A percentile compares a stretch with the other conserved stretches of the same genome.
phyloP scores from a whole-genome alignment of 192 early-diverging fungal genomes.

The Phycomyces nitens region DNA sequence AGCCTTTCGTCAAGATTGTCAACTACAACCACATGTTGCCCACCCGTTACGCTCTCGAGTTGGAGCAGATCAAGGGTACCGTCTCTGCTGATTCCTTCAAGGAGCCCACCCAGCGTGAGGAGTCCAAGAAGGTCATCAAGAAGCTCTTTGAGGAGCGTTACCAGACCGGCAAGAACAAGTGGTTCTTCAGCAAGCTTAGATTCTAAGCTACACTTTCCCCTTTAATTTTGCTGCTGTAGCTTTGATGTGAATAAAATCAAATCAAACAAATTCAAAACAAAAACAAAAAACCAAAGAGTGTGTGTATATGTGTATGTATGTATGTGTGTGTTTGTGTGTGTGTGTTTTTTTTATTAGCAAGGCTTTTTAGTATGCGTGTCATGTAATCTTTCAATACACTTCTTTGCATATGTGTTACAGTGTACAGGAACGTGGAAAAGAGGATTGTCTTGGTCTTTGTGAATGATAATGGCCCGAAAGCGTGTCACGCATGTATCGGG shows the following conservation, averaged over 20 bases:
- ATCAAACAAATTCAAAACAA: too few species aligned
- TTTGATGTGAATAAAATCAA: background rate
- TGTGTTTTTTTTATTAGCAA: background rate
- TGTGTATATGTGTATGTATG: background rate
- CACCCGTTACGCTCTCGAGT: conserved; percentile 94
- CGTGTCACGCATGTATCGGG: background rate
- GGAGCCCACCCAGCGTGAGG: conserved; percentile 88
- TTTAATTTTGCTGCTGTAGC: background rate
- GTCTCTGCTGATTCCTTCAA: conserved; percentile 87
- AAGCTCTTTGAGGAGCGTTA: conserved; percentile 97
- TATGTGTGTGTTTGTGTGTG: background rate
- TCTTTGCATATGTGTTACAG: background rate
- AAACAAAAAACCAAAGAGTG: background rate
- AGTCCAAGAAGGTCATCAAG: conserved; percentile 93
- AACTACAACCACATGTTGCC: conserved; percentile 99
- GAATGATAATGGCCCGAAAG: background rate
- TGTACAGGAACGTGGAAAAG: background rate
- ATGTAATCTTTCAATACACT: background rate
- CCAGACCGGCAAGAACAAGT: conserved; percentile 99
- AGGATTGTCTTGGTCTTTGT: background rate
- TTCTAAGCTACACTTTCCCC: conserved; percentile 55
- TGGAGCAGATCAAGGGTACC: conserved; percentile 87
- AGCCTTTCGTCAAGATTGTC: conserved; percentile 98
- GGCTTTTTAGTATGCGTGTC: too few species aligned
- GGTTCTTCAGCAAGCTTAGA: conserved; percentile 99